Base-by-base conservation (phyloP, 2,329 filamentous ascomycete genomes). In the Setomelanomma holmii region DNA sequence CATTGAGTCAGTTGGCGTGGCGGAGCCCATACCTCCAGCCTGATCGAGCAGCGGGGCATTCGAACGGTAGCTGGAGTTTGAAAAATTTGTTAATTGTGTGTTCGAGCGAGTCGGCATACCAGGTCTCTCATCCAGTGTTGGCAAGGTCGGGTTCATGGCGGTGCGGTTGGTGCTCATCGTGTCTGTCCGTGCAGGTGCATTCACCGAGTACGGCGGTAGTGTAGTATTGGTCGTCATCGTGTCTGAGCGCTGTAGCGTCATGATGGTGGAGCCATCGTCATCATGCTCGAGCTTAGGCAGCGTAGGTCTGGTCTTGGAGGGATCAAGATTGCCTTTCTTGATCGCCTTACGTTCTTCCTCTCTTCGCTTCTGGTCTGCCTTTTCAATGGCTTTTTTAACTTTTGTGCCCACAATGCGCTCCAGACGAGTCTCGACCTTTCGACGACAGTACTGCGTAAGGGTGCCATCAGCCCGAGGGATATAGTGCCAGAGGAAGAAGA, bases 401-500 rank as follows among this genome's bases (percentile, higher is more conserved):
- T 95, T 97, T 66, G 81, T 84, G 48, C 87, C 86, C 4, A 98
- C 93, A 60, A 98, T 95, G 62, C 86, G 86, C 68, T 89, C 89
- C 61, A 99, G 82, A 61, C 92, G 83, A 66, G 86, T 88, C 76
- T 96, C 96, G 72, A 96, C 88, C 79, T 98, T 98, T 40, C 92
- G 88, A 56, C 90, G 89, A 72, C 95, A 98, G 77, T 96, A 99
- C 21, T 87, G 87, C 4, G 86, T 86, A 23, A 99, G 81, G 6
- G 89, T 88, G 5, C 91, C 91, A 67, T 97, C 92, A 10, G 86
- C 81, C 30, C 84, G 84, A 1, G 93, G 92, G 55, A 99, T 93
- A 76, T 93, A 95, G 75, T 95, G 90, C 84, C 90, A 96, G 5
- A 99, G 82, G 74, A 96, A 99, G 66, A 91, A 85, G 33, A 96